Evolutionary conservation across 768 basidiomycete genomes (phyloP).

Genomic region (Pulveroboletus sp.): DNA sequence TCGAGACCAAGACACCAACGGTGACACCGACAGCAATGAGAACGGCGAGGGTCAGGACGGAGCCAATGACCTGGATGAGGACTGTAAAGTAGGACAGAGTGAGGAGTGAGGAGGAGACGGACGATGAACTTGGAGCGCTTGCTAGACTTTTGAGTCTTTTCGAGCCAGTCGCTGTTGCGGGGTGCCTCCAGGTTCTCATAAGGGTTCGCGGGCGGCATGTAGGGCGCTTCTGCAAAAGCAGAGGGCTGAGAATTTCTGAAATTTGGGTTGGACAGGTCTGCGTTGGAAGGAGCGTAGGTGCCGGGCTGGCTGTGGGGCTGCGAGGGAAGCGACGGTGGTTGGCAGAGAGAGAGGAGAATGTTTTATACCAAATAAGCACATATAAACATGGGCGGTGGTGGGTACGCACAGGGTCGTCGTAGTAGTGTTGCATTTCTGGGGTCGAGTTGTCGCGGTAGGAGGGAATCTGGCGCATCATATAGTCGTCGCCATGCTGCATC

Average conservation of each 20-base stretch:
- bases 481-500: conserved; percentile 25
- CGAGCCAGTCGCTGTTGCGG: conserved; percentile 40
- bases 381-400: conserved; percentile 2
- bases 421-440: conserved; percentile 29
- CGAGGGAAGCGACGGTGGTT: conserved; percentile 12
- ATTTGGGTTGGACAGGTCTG: conserved; percentile 22
- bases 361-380: conserved; percentile 6
- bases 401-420: conserved; percentile 25
- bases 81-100: not conserved
- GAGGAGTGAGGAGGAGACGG: conserved; percentile 24
- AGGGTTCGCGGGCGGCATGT: conserved; percentile 20
- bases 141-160: conserved; percentile 31
- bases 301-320: conserved; percentile 36
- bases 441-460: conserved; percentile 22
- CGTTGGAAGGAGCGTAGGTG: conserved; percentile 36
- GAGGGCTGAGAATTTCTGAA: conserved; percentile 23
- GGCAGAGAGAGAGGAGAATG: not conserved
- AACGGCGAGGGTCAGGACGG: conserved; percentile 43
- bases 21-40: conserved; percentile 58
- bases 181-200: conserved; percentile 34
- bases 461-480: conserved; percentile 26
- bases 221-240: conserved; percentile 23
- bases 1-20: conserved; percentile 65
- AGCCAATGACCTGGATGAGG: conserved; percentile 48
- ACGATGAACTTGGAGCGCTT: conserved; percentile 58